Evolutionary conservation across 1,284 basidiomycete genomes (phyloP).

Genomic region (Leccinum glutinopallens): DNA sequence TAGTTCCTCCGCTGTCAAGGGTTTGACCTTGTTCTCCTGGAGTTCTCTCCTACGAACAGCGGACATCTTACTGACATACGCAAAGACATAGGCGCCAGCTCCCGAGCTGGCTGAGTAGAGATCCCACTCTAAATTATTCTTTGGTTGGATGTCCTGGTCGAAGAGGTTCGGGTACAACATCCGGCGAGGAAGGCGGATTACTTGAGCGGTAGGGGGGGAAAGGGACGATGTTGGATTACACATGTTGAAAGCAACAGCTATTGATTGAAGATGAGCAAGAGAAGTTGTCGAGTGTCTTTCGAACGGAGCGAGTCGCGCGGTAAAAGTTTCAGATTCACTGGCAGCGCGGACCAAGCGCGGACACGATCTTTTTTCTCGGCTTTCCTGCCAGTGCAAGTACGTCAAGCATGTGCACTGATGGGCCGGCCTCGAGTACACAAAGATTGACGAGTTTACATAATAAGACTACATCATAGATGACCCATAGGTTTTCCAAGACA

Average conservation of each 20-base stretch:
- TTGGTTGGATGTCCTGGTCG: constrained; percentile 58
- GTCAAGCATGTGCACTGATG: constrained; percentile 47
- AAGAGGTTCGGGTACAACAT: constrained; percentile 88
- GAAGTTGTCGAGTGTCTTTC: constrained; percentile 85
- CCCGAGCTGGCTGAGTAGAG: constrained; percentile 76
- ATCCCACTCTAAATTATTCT: constrained; percentile 81
- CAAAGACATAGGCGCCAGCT: constrained; percentile 66
- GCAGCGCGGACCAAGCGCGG: constrained; percentile 41
- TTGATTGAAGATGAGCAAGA: constrained; percentile 89
- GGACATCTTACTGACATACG: constrained; percentile 99
- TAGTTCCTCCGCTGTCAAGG: constrained; percentile 88
- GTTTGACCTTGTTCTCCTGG: constrained; percentile 81
- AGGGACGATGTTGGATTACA: constrained; percentile 93
- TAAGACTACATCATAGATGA: constrained; percentile 88
- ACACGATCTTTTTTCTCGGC: constrained; percentile 92
- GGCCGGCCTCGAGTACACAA: neutral
- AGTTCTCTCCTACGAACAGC: constrained; percentile 81
- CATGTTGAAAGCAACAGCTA: constrained; percentile 96
- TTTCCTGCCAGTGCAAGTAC: constrained; percentile 57
- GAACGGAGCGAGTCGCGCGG: constrained; percentile 85
- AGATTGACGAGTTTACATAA: constrained; percentile 72
- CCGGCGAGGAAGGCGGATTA: constrained; percentile 76
- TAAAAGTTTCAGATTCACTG: constrained; percentile 78
- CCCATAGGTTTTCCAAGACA: constrained; percentile 97
- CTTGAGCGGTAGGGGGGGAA: constrained; percentile 82